Conservation (phyloP, 2,329 filamentous ascomycete genomes). For the Talaromyces sp. region DNA sequence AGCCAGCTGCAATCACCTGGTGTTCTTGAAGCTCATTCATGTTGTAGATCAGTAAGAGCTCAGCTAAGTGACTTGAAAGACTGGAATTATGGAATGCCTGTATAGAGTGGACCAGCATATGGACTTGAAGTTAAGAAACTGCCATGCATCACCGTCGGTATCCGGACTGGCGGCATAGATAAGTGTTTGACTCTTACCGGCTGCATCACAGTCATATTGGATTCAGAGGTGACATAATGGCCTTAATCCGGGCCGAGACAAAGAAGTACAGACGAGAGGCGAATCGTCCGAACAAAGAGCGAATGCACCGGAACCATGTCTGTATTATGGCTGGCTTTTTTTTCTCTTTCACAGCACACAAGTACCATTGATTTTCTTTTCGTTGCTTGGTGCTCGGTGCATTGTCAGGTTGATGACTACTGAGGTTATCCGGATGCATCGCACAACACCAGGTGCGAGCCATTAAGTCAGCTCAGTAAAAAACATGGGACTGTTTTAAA, state of each 20-base stretch:
- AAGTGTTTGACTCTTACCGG: neutral
- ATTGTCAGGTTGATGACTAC: too few relatives aligned
- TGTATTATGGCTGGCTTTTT: too few relatives aligned
- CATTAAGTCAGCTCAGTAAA: too few relatives aligned
- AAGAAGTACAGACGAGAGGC: neutral
- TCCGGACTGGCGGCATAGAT: neutral
- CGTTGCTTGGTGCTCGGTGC: too few relatives aligned
- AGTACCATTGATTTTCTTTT: too few relatives aligned
- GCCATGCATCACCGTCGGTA: neutral
- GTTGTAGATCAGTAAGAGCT: neutral
- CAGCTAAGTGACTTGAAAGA: slow-evolving; percentile 8
- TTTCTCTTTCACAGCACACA: too few relatives aligned
- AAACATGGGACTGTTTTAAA: too few relatives aligned
- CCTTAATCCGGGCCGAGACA: neutral
- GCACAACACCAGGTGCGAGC: too few relatives aligned
- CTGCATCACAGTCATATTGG: neutral
- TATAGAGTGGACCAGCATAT: slow-evolving; percentile 1
- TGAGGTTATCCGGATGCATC: too few relatives aligned
- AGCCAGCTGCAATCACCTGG: slow-evolving; percentile 10
- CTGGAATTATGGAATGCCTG: slow-evolving; percentile 3
- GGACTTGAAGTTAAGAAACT: neutral
- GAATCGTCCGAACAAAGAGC: neutral
- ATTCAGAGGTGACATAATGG: neutral
- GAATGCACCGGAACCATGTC: neutral
- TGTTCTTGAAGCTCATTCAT: slow-evolving; percentile 4